These are phyloP conservation scores for Musa balbisiana DNA, from an alignment of 202 grass and related monocot species.

Conservation along the genomic window DNA sequence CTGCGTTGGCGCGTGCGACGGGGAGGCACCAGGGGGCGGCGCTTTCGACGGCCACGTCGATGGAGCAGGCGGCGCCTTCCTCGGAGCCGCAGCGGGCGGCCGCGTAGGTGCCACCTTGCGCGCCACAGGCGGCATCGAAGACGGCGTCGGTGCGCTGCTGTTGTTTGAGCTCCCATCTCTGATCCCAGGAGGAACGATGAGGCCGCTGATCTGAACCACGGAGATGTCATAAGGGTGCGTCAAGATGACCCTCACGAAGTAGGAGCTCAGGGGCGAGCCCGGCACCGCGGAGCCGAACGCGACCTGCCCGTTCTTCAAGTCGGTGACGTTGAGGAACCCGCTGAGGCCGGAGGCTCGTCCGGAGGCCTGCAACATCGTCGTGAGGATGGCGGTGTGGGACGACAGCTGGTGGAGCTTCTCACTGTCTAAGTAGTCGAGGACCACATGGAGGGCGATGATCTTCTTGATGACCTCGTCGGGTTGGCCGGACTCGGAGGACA, in stretches of 20 bases:
- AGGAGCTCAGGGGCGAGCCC: conserved; percentile 35
- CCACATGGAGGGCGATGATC: conserved; percentile 39
- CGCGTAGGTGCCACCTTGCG: background rate
- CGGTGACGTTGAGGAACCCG: conserved; percentile 53
- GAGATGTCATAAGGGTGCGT: conserved; percentile 60
- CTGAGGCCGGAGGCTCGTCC: conserved; percentile 31
- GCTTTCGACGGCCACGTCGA: background rate
- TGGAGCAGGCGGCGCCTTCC: background rate
- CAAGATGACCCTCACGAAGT: conserved; percentile 35
- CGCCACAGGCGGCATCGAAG: background rate
- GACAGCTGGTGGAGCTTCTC: conserved; percentile 35
- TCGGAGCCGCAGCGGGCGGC: background rate
- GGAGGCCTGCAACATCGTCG: conserved; percentile 68
- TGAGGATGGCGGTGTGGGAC: conserved; percentile 31
- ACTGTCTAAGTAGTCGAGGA: conserved; percentile 63
- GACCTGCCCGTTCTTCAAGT: conserved; percentile 24
- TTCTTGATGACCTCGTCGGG: conserved; percentile 32
- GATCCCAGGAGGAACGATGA: conserved; percentile 33
- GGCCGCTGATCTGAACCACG: conserved; percentile 50
- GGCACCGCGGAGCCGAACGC: conserved; percentile 49
- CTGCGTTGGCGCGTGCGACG: background rate
- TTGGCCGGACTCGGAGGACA: conserved; percentile 34
- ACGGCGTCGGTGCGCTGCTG: background rate
- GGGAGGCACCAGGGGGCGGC: background rate
- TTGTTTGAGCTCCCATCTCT: background rate